Base-by-base conservation (phyloP, 495 filamentous ascomycete genomes). In the Penicillium waksmanii region DNA sequence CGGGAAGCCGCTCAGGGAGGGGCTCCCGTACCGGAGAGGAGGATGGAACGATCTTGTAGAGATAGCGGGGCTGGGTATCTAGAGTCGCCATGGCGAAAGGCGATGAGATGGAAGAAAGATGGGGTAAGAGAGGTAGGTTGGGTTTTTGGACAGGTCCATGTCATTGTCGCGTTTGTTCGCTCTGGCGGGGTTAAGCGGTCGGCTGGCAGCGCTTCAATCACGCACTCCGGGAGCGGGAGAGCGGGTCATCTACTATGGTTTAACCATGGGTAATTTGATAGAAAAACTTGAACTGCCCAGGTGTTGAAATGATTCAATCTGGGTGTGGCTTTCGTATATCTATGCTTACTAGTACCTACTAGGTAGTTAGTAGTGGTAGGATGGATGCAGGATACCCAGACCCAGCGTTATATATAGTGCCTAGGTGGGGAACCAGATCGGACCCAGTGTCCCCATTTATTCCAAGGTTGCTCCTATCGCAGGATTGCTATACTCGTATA, bases 11-110 rank as follows among this genome's bases (percentile, higher is more conserved):
- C 13, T 79, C 76, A 34, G 76, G 77, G 25, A 80, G 61, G 12
- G 77, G 72, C 55, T 80, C 74, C 9, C 70, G 72, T 17, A 80
- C 69, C 5, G 75, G 75, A 5, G 71, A 42, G 11, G 71, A 69
- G 15, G 76, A 78, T 13, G 77, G 71, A n/a, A 80, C 57, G 44
- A 80, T 69, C 55, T 80, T 80, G 62, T 79, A 80, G 56, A 78
- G 58, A 56, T 71, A 80, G 23, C 64, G 63, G 27, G 77, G 77
- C 15, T 73, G 65, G 18, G 66, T 51, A 42, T 66, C 60, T 1
- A 62, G 53, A 3, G 62, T 21, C 4, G 67, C 44, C 73, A 77
- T 77, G 49, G 8, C 15, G 31, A 17, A 48, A 4, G 15, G 33
- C n/a, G n/a, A 40, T 31, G 17, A 19, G 49, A 53, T 43, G 23